phyloP scores from a whole-genome alignment of 345 rosid species.

The Citrus hindsii region DNA sequence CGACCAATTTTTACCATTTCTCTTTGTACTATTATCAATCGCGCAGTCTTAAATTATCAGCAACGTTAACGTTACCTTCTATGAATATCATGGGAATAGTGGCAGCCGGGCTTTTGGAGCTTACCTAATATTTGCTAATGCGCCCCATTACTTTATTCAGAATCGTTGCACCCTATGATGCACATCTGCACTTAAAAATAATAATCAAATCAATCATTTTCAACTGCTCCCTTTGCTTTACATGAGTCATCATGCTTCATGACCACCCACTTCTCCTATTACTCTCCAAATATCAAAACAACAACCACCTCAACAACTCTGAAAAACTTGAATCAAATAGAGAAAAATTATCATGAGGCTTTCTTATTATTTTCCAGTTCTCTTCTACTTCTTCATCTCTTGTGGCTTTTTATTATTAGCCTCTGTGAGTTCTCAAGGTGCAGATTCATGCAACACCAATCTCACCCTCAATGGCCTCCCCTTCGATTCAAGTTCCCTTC shows the following conservation, averaged over 20 bases:
- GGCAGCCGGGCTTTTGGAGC: background rate
- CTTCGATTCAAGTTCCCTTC: conserved; percentile 42
- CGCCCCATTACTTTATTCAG: background rate
- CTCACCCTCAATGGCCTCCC: conserved; percentile 31
- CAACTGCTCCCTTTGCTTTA: background rate
- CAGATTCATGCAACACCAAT: conserved; percentile 43
- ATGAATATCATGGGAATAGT: background rate
- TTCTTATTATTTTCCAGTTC: background rate
- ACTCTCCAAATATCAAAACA: background rate
- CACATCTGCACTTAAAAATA: background rate
- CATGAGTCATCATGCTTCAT: background rate
- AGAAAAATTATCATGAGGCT: background rate
- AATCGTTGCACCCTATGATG: background rate
- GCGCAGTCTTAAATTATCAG: background rate
- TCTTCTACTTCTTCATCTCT: conserved; percentile 8
- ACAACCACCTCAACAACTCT: background rate
- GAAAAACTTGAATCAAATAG: background rate
- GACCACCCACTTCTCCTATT: background rate
- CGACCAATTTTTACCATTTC: background rate
- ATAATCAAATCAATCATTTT: background rate
- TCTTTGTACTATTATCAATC: background rate
- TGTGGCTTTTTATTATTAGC: background rate
- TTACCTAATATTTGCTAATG: background rate
- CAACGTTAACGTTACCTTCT: background rate
- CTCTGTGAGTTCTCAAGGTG: conserved; percentile 21